A percentile compares a stretch with the other conserved stretches of the same genome.
These are phyloP conservation scores for Mariannaea elegans DNA, from an alignment of 2,329 filamentous ascomycete species.

Conservation along the genomic window DNA sequence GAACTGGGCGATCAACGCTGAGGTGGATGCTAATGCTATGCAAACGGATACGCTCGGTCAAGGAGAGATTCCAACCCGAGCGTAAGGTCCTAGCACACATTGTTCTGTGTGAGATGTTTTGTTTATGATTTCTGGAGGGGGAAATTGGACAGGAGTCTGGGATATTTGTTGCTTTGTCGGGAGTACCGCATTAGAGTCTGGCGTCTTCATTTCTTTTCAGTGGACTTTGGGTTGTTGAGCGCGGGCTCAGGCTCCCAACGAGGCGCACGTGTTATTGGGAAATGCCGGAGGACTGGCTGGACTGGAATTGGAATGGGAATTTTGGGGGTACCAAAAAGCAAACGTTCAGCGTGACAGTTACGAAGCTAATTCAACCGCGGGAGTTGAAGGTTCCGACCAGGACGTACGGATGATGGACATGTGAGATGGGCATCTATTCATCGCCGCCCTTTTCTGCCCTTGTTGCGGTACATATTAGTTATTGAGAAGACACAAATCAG, in stretches of 20 bases:
- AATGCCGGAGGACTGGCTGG: constrained; percentile 17
- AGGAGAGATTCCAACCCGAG: constrained; percentile 30
- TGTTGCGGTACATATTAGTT: constrained; percentile 25
- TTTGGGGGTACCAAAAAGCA: constrained; percentile 31
- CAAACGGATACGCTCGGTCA: constrained; percentile 21
- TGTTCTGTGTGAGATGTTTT: constrained; percentile 7
- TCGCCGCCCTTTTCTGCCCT: constrained; percentile 11
- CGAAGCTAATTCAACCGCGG: constrained; percentile 32
- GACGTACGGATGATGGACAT: constrained; percentile 13
- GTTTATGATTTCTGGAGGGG: constrained; percentile 3
- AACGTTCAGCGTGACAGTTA: constrained; percentile 37
- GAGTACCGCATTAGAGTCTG: constrained; percentile 34
- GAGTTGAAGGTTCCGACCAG: constrained; percentile 34
- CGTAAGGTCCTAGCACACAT: constrained; percentile 15
- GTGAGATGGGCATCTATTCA: constrained; percentile 17
- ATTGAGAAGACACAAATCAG: constrained; percentile 1
- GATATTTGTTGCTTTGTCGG: constrained; percentile 30
- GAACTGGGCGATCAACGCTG: constrained; percentile 41
- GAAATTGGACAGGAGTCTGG: constrained; percentile 14
- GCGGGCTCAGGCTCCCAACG: constrained; percentile 28
- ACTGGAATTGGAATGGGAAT: constrained; percentile 26
- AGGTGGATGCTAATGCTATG: constrained; percentile 32
- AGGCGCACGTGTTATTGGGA: constrained; percentile 29
- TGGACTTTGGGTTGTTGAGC: constrained; percentile 29
- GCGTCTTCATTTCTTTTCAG: constrained; percentile 18